Evolutionary conservation across 768 basidiomycete species (phyloP).

Genomic region (Mycena sanguinolenta): DNA sequence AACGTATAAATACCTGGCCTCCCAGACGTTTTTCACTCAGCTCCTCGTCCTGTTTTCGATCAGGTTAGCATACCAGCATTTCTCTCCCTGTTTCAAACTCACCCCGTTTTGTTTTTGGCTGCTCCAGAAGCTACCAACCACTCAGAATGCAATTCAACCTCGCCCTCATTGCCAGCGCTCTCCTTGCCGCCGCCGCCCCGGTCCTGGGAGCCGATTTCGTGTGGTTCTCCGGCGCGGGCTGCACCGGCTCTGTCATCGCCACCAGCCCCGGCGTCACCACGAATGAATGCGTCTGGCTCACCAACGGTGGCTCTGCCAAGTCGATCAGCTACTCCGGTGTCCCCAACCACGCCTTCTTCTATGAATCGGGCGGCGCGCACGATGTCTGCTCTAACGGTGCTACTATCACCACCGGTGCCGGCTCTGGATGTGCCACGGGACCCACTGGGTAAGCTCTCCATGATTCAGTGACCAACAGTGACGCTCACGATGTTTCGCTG

Average conservation of each 20-base stretch:
- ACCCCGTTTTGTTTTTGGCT: neutral
- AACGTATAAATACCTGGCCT: no score
- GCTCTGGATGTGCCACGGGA: conserved; percentile 6
- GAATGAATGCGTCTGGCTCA: no score
- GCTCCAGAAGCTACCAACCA: neutral
- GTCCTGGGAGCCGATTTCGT: neutral
- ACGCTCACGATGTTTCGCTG: neutral
- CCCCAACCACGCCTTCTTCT: neutral
- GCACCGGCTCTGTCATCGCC: no score
- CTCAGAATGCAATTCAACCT: neutral
- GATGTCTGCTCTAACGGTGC: neutral
- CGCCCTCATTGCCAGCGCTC: conserved; percentile 2
- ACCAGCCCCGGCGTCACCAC: no score
- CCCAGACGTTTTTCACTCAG: conserved; percentile 4
- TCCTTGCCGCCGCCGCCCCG: conserved; percentile 1
- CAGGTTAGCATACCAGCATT: conserved; percentile 1
- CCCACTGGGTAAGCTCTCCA: neutral
- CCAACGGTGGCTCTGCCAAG: no score
- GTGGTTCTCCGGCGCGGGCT: no score
- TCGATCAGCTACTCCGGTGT: no score
- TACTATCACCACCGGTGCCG: neutral
- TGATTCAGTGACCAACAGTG: neutral
- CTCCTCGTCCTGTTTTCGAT: conserved; percentile 1
- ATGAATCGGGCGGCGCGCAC: neutral
- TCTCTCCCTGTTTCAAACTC: neutral